Base-by-base conservation (phyloP, 345 rosid genomes). In the Gossypium bickii region DNA sequence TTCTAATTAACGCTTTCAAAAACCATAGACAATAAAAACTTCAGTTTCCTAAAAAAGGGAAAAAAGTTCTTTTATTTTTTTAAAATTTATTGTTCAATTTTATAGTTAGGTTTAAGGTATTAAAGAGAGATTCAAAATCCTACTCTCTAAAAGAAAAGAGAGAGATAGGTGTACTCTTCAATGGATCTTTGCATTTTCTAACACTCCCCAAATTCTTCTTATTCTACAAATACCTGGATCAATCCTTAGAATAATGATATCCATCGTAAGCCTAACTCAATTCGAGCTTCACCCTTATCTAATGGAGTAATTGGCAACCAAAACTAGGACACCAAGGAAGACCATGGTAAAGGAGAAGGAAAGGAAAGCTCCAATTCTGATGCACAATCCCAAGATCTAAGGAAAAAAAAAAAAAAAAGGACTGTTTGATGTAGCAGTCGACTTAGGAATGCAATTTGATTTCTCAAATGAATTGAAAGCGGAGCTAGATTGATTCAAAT, bases 181-280 rank as follows among this genome's bases (percentile, higher is more conserved):
- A 29, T 29, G 34, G 34, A 29, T 29, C 34, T 29, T 29, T 29
- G 34, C 34, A 29, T 29, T 29, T 29, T 29, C 5, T 29, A 29
- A 29, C 34, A 29, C 34, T 29, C 34, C 34, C 34, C 87, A 17
- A 76, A 82, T 78, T 79, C 81, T 11, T 80, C 85, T 64, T 81
- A 51, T 2, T 71, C 67, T 0, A 76, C 68, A 17, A 76, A 49
- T 13, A 77, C 72, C 55, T 75, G 84, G 47, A 75, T 81, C 29
- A 82, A 85, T 43, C 75, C 80, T 7, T 72, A 77, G 29, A 74
- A 80, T 43, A 51, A 78, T 70, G 75, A 76, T 41, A 24, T 18
- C 27, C 63, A 56, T 25, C 53, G 49, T n/a, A 78, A 72, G 67
- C 9, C 65, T 49, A 76, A 38, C 18, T 22, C 74, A 16, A 34